A percentile compares a stretch with the other conserved stretches of the same genome.
Conservation (phyloP, 1,284 basidiomycete species). For the Cerrena zonata region DNA sequence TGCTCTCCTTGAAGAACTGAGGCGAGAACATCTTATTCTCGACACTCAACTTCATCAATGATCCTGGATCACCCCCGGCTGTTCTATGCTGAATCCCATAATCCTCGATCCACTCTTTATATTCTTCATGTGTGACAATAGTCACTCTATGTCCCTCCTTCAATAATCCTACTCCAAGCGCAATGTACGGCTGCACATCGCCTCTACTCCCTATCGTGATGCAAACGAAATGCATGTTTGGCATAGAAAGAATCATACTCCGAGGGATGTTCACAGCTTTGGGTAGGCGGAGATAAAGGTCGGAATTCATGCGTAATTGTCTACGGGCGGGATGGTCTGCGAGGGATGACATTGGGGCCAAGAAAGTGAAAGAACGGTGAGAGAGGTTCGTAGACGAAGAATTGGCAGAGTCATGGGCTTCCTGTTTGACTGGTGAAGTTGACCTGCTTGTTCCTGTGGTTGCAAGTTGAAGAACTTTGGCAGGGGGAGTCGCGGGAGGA, state of each 20-base stretch:
- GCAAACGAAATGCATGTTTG: slow-evolving; percentile 38
- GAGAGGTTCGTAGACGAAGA: neutral
- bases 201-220: slow-evolving; percentile 48
- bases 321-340: slow-evolving; percentile 9
- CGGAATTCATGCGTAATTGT: slow-evolving; percentile 9
- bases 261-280: slow-evolving; percentile 46
- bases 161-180: slow-evolving; percentile 40
- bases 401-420: neutral
- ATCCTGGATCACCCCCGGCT: slow-evolving; percentile 76
- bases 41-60: slow-evolving; percentile 56
- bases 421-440: neutral
- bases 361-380: slow-evolving; percentile 26
- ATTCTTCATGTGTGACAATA: slow-evolving; percentile 62
- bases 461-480: slow-evolving; percentile 8
- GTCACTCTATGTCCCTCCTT: slow-evolving; percentile 50
- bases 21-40: slow-evolving; percentile 77
- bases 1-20: slow-evolving; percentile 73
- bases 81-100: slow-evolving; percentile 66
- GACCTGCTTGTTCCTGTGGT: no score
- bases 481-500: slow-evolving; percentile 3
- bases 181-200: slow-evolving; percentile 51
- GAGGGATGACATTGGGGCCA: slow-evolving; percentile 36
- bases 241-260: slow-evolving; percentile 27
- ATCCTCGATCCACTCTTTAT: slow-evolving; percentile 53
- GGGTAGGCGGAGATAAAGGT: slow-evolving; percentile 26